A percentile compares a stretch with the other conserved stretches of the same genome.
phyloP scores from a whole-genome alignment of 2,329 filamentous ascomycete genomes.

The Hypocreales sp. region DNA sequence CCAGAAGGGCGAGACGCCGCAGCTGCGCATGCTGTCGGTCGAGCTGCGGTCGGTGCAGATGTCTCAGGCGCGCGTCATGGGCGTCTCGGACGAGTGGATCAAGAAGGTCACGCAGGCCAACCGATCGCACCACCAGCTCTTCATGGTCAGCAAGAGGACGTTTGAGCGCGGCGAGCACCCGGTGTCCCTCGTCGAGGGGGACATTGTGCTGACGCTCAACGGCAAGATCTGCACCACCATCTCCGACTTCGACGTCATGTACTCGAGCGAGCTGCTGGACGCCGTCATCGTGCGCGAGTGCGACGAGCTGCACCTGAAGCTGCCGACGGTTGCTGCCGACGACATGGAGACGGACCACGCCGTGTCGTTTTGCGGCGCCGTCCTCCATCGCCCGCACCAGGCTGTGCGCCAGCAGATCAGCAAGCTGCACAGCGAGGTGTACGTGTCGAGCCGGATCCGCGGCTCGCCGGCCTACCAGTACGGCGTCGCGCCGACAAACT shows the following conservation, averaged over 20 bases:
- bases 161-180: slow-evolving; percentile 39
- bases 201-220: slow-evolving; percentile 84
- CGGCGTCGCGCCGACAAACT: slow-evolving; percentile 88
- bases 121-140: slow-evolving; percentile 84
- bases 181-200: slow-evolving; percentile 64
- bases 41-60: slow-evolving; percentile 94
- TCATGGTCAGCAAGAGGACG: slow-evolving; percentile 90
- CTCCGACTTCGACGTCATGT: slow-evolving; percentile 91
- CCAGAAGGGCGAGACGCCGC: slow-evolving; percentile 61
- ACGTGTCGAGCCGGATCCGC: slow-evolving; percentile 74
- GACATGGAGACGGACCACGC: slow-evolving; percentile 87
- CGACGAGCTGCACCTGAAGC: slow-evolving; percentile 57
- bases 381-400: slow-evolving; percentile 86
- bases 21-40: slow-evolving; percentile 79
- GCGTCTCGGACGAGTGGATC: slow-evolving; percentile 92
- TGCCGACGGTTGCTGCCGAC: slow-evolving; percentile 75
- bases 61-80: slow-evolving; percentile 94
- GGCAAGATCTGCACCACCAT: slow-evolving; percentile 86
- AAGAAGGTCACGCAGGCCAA: slow-evolving; percentile 78
- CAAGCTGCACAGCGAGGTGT: slow-evolving; percentile 91
- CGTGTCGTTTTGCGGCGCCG: slow-evolving; percentile 87
- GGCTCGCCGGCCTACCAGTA: slow-evolving; percentile 81
- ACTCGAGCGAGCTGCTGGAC: slow-evolving; percentile 68
- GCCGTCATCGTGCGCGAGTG: slow-evolving; percentile 79
- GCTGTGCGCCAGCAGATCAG: slow-evolving; percentile 95